Conservation (phyloP, 805 yeast genomes). For the Cyberlindnera subsufficiens region DNA sequence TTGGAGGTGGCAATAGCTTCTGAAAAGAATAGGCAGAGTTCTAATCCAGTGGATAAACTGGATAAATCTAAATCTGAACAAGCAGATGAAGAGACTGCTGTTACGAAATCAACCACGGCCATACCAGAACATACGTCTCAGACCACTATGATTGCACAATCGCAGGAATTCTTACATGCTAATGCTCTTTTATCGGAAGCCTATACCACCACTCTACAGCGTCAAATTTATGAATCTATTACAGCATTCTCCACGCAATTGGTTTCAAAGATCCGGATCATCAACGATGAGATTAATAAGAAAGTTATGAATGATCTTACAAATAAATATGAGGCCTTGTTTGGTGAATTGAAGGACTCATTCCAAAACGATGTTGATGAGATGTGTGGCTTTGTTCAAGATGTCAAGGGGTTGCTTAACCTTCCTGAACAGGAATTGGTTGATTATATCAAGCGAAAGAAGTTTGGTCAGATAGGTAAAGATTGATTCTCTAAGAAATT, state of each 20-base stretch:
- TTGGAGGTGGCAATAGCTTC: too few relatives aligned
- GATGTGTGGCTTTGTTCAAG: conserved; percentile 29
- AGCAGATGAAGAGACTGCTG: too few relatives aligned
- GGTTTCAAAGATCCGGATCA: conserved; percentile 27
- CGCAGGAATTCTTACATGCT: conserved; percentile 4
- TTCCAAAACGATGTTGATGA: conserved; percentile 33
- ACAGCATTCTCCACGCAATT: conserved; percentile 29
- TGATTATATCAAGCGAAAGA: conserved; percentile 23
- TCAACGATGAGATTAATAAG: conserved; percentile 31
- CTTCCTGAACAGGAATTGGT: conserved; percentile 30
- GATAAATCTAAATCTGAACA: too few relatives aligned
- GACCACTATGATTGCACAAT: not conserved
- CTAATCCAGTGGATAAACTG: too few relatives aligned
- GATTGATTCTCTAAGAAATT: too few relatives aligned
- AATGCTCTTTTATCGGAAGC: conserved; percentile 19
- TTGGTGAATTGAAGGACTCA: conserved; percentile 26
- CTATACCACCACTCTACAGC: conserved; percentile 30
- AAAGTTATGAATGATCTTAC: conserved; percentile 29
- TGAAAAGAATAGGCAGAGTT: too few relatives aligned
- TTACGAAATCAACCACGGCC: too few relatives aligned
- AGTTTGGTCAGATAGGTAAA: conserved; percentile 2
- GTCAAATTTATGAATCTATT: conserved; percentile 31
- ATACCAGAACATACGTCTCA: not conserved
- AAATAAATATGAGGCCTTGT: conserved; percentile 27
- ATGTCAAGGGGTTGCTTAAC: conserved; percentile 29